Conservation (phyloP, 148 eudicot species). For the Rhododendron griersonianum region DNA sequence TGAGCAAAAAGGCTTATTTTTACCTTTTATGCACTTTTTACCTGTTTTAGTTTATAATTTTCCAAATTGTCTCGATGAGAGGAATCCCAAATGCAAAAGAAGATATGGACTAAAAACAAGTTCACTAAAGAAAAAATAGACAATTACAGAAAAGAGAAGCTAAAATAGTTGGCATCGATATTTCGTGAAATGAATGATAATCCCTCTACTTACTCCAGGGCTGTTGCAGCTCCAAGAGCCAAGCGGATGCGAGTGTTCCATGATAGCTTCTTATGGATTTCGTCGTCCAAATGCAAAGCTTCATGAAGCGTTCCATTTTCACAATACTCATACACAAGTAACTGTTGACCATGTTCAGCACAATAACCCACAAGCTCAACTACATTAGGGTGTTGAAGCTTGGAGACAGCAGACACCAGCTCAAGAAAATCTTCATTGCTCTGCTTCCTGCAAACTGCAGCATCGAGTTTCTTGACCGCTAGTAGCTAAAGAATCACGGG, state of each 20-base stretch:
- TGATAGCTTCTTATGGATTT: slow-evolving; percentile 59
- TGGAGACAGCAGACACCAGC: slow-evolving; percentile 50
- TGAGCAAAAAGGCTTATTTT: not conserved
- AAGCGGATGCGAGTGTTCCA: slow-evolving; percentile 77
- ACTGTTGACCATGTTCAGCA: slow-evolving; percentile 68
- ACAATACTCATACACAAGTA: slow-evolving; percentile 66
- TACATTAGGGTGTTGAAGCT: slow-evolving; percentile 65
- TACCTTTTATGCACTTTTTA: not conserved
- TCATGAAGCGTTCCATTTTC: slow-evolving; percentile 69
- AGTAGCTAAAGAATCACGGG: slow-evolving; percentile 39
- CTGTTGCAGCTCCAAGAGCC: slow-evolving; percentile 91
- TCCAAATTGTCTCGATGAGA: not conserved
- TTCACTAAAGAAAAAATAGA: not conserved
- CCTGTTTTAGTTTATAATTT: not conserved
- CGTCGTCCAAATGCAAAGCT: slow-evolving; percentile 76
- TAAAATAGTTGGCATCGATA: not conserved
- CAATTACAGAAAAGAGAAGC: not conserved
- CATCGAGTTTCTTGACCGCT: slow-evolving; percentile 86
- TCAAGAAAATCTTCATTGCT: slow-evolving; percentile 67
- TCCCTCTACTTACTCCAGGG: slow-evolving; percentile 69
- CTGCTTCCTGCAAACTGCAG: slow-evolving; percentile 37
- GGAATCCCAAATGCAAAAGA: not conserved
- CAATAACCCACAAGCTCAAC: slow-evolving; percentile 82
- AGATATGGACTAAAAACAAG: not conserved
- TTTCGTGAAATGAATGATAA: not conserved